Evolutionary conservation across 1,284 basidiomycete species (phyloP).

Genomic region (Hortiboletus rubellus): DNA sequence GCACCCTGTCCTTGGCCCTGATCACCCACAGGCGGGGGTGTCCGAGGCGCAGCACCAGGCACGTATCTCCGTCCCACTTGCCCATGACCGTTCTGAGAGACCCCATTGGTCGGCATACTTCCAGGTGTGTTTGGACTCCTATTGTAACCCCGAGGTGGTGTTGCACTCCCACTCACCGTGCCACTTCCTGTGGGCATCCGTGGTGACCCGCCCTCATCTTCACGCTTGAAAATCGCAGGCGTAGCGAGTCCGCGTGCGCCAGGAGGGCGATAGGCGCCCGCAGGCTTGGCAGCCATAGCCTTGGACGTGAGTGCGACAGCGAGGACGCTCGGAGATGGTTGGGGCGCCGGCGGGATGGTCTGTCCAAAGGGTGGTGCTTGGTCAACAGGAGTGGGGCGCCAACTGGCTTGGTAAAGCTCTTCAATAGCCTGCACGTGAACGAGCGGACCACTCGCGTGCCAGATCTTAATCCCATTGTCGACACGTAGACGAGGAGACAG

Average conservation of each 20-base stretch:
- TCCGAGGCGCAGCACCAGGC: constrained; percentile 62
- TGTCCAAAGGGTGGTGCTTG: constrained; percentile 71
- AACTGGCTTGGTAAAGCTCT: constrained; percentile 86
- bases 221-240: constrained; percentile 83
- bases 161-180: constrained; percentile 56
- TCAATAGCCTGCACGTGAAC: constrained; percentile 78
- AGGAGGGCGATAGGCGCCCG: constrained; percentile 88
- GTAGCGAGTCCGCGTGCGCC: constrained; percentile 87
- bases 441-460: constrained; percentile 89
- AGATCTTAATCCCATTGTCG: constrained; percentile 96
- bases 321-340: constrained; percentile 61
- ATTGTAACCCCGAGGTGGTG: constrained; percentile 44
- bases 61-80: constrained; percentile 48
- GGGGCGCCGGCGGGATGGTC: constrained; percentile 73
- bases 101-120: constrained; percentile 26
- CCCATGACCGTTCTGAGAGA: constrained; percentile 33
- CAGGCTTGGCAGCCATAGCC: constrained; percentile 53
- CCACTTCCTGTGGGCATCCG: constrained; percentile 44
- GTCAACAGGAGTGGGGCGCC: constrained; percentile 76
- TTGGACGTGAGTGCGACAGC: constrained; percentile 35
- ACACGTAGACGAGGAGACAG: constrained; percentile 92
- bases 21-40: constrained; percentile 46
- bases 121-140: constrained; percentile 37
- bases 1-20: constrained; percentile 19
- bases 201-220: constrained; percentile 74